A percentile compares a stretch with the other conserved stretches of the same genome.
These are phyloP conservation scores for Eutrema heterophyllum DNA, from an alignment of 345 rosid genomes.

Conservation along the genomic window DNA sequence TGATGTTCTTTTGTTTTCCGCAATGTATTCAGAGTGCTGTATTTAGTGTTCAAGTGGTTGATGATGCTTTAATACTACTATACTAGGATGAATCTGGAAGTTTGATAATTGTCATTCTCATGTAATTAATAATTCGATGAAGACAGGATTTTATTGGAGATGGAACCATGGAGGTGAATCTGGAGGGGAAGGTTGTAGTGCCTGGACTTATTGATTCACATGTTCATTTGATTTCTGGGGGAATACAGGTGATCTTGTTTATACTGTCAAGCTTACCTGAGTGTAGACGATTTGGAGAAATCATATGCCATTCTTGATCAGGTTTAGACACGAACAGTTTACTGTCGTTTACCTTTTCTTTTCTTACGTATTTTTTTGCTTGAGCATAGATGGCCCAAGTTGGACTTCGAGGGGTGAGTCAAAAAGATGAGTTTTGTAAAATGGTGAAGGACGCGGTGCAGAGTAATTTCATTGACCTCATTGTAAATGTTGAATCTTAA, in stretches of 20 bases:
- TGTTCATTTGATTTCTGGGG: slow-evolving; percentile 69
- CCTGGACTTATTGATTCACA: slow-evolving; percentile 97
- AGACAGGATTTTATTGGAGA: slow-evolving; percentile 53
- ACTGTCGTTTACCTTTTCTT: not conserved
- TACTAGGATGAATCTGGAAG: not conserved
- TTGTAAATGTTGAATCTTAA: not conserved
- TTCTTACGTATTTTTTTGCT: too few species aligned
- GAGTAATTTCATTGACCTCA: slow-evolving; percentile 39
- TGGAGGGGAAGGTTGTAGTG: slow-evolving; percentile 73
- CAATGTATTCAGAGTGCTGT: too few species aligned
- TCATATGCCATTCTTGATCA: not conserved
- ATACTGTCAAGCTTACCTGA: not conserved
- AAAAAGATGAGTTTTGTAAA: slow-evolving; percentile 65
- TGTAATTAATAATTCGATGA: not conserved
- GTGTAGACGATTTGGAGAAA: not conserved
- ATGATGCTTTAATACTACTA: too few species aligned
- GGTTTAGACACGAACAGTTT: not conserved
- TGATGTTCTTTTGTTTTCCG: too few species aligned
- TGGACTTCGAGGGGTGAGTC: slow-evolving; percentile 51
- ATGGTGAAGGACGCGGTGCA: slow-evolving; percentile 65
- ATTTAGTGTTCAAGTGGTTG: too few species aligned
- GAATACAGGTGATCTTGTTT: slow-evolving; percentile 59
- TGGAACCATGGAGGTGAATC: slow-evolving; percentile 55
- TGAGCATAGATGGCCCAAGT: slow-evolving; percentile 58
- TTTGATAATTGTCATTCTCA: slow-evolving; percentile 1